A percentile compares a stretch with the other conserved stretches of the same genome.
Conservation (phyloP, 2,329 filamentous ascomycete genomes). For the Clarireedia hainanense region DNA sequence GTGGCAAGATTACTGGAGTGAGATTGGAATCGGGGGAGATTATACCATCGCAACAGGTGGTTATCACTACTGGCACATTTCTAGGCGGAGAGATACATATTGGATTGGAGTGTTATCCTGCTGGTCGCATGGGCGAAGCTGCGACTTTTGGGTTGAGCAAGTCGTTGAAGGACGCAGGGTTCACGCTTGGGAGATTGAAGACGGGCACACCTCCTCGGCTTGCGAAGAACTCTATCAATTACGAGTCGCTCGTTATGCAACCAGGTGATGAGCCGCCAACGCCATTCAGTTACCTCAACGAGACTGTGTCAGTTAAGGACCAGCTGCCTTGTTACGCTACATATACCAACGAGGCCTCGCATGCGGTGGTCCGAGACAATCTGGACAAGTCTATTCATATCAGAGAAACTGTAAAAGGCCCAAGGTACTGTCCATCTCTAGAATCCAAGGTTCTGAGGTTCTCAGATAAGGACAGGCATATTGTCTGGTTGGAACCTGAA, state of each 20-base stretch:
- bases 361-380: constrained; percentile 78
- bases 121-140: constrained; percentile 87
- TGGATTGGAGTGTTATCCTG: constrained; percentile 73
- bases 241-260: constrained; percentile 61
- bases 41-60: constrained; percentile 69
- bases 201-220: constrained; percentile 91
- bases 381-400: constrained; percentile 97
- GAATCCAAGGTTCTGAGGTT: constrained; percentile 94
- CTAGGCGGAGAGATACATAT: constrained; percentile 95
- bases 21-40: constrained; percentile 81
- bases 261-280: constrained; percentile 75
- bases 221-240: constrained; percentile 76
- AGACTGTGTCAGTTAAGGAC: constrained; percentile 65
- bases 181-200: constrained; percentile 83
- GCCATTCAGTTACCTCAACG: constrained; percentile 88
- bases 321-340: constrained; percentile 85
- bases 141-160: constrained; percentile 90
- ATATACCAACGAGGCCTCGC: constrained; percentile 74
- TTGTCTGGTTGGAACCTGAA: constrained; percentile 96
- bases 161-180: constrained; percentile 80
- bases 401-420: constrained; percentile 86
- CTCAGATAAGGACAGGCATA: constrained; percentile 68
- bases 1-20: constrained; percentile 75
- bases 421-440: constrained; percentile 89
- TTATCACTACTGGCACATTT: constrained; percentile 96